Evolutionary conservation across 108 stramenopile species (phyloP).

Genomic region (Fragilaria crotonensis): DNA sequence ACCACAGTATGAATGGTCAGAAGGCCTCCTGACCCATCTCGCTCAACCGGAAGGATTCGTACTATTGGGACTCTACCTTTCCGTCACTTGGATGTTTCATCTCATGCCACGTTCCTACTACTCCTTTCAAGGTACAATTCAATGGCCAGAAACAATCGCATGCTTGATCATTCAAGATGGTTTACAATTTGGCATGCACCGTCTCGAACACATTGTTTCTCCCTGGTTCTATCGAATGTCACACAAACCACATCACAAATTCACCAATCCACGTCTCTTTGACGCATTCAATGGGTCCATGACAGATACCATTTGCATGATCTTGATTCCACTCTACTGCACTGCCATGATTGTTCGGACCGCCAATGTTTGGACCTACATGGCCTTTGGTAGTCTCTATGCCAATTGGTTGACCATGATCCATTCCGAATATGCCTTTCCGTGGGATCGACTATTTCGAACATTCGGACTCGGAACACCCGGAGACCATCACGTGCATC

Average conservation of each 20-base stretch:
- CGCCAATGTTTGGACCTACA: slow-evolving; percentile 93
- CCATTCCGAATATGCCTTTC: slow-evolving; percentile 82
- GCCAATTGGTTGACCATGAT: slow-evolving; percentile 88
- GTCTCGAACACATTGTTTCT: slow-evolving; percentile 71
- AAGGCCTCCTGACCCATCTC: slow-evolving; percentile 73
- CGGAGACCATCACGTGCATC: slow-evolving; percentile 95
- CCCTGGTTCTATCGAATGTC: slow-evolving; percentile 77
- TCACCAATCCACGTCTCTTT: slow-evolving; percentile 90
- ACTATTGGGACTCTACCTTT: slow-evolving; percentile 71
- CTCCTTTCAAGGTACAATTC: slow-evolving; percentile 70
- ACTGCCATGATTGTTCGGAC: slow-evolving; percentile 70
- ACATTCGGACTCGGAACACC: slow-evolving; percentile 76
- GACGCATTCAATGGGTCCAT: slow-evolving; percentile 90
- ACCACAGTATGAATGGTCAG: slow-evolving; percentile 52
- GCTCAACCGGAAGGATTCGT: slow-evolving; percentile 88
- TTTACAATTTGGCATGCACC: slow-evolving; percentile 78
- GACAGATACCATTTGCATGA: slow-evolving; percentile 87
- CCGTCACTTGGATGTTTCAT: slow-evolving; percentile 80
- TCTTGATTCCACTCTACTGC: slow-evolving; percentile 77
- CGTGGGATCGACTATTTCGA: slow-evolving; percentile 71
- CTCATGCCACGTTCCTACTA: slow-evolving; percentile 85
- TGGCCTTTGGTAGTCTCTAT: slow-evolving; percentile 87
- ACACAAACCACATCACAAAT: slow-evolving; percentile 93
- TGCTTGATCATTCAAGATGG: slow-evolving; percentile 85
- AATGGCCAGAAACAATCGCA: slow-evolving; percentile 47